Base-by-base conservation (phyloP, 345 rosid species). In the Eucalyptus pauciflora region DNA sequence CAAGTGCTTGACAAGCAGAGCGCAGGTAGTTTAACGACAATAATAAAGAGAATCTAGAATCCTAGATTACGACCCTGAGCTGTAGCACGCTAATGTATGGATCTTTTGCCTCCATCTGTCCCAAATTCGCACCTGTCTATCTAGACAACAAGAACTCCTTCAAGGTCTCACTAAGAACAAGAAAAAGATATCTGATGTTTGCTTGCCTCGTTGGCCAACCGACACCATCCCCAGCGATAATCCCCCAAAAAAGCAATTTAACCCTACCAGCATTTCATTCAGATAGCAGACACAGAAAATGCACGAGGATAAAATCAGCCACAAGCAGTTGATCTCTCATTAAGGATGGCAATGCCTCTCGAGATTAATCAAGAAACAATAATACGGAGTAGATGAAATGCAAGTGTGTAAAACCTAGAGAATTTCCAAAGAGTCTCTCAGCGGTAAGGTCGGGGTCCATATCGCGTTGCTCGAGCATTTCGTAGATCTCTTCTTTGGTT, bases 21-120 rank as follows among this genome's bases (percentile, higher is more conserved):
- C 3, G 14, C 27, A 0, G 48, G 13, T 0, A 37, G 46, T 76
- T 76, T 37, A 76, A 37, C 4, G 8, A 76, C 14, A 37, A 37
- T 37, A 0, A 20, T 18, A 37, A 76, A 37, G 46, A 76, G 27
- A 0, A 37, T 20, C 48, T 76, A 76, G 27, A 76, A 76, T 18
- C 24, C 46, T 5, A 37, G 83, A 76, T 37, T 76, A 76, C 48
- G 20, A 33, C 45, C 79, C 79, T 67, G 79, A 60, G 67, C 67
- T 7, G 10, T 52, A 25, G 67, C 67, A 60, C 3, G 31, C 67
- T 0, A 25, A 60, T 10, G 0, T 60, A 25, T 60, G 67, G 67
- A 60, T 60, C n/a, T 60, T 60, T 60, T 60, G 67, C 67, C 7
- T 27, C 64, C 64, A 25, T 25, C 67, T 25, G 31, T 60, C 67